A percentile compares a stretch with the other conserved stretches of the same genome.
These are phyloP conservation scores for Digitaria exilis DNA, from an alignment of 202 grass and related monocot species.

Conservation along the genomic window DNA sequence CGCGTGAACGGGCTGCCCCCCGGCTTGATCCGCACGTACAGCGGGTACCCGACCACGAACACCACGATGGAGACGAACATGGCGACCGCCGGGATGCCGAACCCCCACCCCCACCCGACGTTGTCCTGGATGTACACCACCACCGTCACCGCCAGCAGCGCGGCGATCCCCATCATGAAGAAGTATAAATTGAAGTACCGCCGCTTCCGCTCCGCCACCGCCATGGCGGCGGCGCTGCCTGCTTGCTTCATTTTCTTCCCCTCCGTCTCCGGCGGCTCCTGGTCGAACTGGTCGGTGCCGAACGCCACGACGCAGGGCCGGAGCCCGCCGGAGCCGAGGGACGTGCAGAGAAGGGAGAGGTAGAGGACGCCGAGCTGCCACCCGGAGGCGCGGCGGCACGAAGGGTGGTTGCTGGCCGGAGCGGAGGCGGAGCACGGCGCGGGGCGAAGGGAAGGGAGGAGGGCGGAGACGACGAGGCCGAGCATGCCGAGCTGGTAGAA, in stretches of 20 bases:
- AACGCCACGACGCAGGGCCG: slow-evolving; percentile 72
- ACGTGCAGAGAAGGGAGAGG: slow-evolving; percentile 56
- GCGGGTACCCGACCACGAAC: too few species aligned
- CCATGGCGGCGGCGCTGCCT: not conserved
- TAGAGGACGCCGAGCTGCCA: slow-evolving; percentile 55
- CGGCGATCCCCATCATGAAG: slow-evolving; percentile 55
- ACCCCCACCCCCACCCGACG: slow-evolving; percentile 75
- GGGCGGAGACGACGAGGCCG: too few species aligned
- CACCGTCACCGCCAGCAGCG: slow-evolving; percentile 60
- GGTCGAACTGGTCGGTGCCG: slow-evolving; percentile 69
- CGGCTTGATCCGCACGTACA: too few species aligned
- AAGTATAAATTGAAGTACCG: slow-evolving; percentile 90
- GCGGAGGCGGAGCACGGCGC: slow-evolving; percentile 18
- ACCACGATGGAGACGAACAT: too few species aligned
- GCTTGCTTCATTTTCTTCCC: not conserved
- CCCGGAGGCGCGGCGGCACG: slow-evolving; percentile 16
- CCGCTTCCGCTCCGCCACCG: slow-evolving; percentile 36
- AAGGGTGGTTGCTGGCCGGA: slow-evolving; percentile 31
- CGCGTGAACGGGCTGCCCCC: too few species aligned
- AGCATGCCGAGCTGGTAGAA: too few species aligned
- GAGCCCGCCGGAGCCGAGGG: slow-evolving; percentile 63
- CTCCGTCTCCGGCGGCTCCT: not conserved
- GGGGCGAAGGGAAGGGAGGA: slow-evolving; percentile 10
- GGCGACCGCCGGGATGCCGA: slow-evolving; percentile 55
- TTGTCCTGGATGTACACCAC: slow-evolving; percentile 90